Percentiles rank a stretch among this genome's conserved stretches.
These are phyloP conservation scores for Chernovozyma aurita DNA, from an alignment of 1,139 yeast species.

Conservation along the genomic window DNA sequence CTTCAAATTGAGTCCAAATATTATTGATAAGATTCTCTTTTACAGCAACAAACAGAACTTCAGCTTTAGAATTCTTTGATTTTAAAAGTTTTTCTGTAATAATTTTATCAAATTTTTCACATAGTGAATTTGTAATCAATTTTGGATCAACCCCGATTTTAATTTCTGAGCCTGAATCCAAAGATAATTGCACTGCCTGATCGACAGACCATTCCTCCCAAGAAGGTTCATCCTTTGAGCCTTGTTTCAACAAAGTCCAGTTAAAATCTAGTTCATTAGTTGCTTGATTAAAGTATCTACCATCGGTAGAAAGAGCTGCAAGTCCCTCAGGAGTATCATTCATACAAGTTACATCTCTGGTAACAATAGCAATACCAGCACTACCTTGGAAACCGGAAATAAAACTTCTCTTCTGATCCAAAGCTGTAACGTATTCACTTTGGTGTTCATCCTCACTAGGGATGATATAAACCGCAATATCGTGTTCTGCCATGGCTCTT, in stretches of 20 bases:
- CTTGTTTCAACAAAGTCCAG: constrained; percentile 84
- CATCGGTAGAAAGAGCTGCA: constrained; percentile 89
- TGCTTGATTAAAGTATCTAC: constrained; percentile 92
- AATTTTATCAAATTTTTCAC: constrained; percentile 22
- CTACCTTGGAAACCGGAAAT: constrained; percentile 92
- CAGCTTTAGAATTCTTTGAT: constrained; percentile 25
- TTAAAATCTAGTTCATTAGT: constrained; percentile 79
- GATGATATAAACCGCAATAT: constrained; percentile 73
- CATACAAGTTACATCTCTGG: constrained; percentile 63
- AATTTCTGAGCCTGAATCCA: constrained; percentile 39
- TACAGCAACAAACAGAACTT: constrained; percentile 60
- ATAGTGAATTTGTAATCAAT: constrained; percentile 50
- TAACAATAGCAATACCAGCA: constrained; percentile 88
- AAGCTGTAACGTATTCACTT: constrained; percentile 77
- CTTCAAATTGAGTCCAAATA: constrained; percentile 62
- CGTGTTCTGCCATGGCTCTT: constrained; percentile 55
- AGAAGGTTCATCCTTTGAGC: constrained; percentile 64
- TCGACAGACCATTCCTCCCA: constrained; percentile 86
- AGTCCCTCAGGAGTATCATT: constrained; percentile 57
- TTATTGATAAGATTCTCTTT: constrained; percentile 67
- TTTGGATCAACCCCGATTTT: constrained; percentile 56
- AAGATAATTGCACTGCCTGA: constrained; percentile 53
- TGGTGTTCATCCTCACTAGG: constrained; percentile 95
- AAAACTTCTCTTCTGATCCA: constrained; percentile 81
- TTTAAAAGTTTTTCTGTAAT: constrained; percentile 19